Percentiles rank a stretch among this genome's conserved stretches.
phyloP scores from a whole-genome alignment of 257 asterid species.

The Nicotiana otophora region DNA sequence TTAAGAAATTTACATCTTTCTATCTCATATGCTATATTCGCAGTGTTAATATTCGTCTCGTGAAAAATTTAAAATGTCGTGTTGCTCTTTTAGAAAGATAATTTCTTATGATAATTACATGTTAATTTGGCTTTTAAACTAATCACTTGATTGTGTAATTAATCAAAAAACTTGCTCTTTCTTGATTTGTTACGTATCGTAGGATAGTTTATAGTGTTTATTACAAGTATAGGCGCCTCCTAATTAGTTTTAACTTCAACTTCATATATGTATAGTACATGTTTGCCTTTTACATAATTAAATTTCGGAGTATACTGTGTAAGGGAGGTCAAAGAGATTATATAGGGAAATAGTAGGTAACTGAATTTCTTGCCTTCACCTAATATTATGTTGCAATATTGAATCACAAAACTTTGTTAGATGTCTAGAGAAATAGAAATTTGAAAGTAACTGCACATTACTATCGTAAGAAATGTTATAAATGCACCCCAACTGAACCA shows the following conservation, averaged over 20 bases:
- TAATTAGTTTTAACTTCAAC: not conserved
- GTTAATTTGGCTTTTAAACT: not conserved
- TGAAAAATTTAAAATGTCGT: too few relatives aligned
- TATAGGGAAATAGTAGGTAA: not conserved
- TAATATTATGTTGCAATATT: not conserved
- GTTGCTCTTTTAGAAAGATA: too few relatives aligned
- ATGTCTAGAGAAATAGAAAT: not conserved
- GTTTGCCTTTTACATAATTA: too few relatives aligned
- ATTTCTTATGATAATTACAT: not conserved
- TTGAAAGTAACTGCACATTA: not conserved
- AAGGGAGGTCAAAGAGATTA: not conserved
- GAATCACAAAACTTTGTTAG: not conserved
- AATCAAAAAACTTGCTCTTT: not conserved
- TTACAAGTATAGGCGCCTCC: not conserved
- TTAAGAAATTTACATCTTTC: too few relatives aligned
- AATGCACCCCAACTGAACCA: too few relatives aligned
- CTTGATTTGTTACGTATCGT: not conserved
- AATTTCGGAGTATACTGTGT: too few relatives aligned
- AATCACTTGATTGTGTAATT: not conserved
- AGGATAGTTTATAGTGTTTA: not conserved
- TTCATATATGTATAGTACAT: not conserved
- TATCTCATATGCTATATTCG: too few relatives aligned
- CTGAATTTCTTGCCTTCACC: not conserved
- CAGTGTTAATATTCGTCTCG: too few relatives aligned
- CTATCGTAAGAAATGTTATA: too few relatives aligned